Conservation (phyloP, 257 asterid species). For the Scutellaria baicalensis region DNA sequence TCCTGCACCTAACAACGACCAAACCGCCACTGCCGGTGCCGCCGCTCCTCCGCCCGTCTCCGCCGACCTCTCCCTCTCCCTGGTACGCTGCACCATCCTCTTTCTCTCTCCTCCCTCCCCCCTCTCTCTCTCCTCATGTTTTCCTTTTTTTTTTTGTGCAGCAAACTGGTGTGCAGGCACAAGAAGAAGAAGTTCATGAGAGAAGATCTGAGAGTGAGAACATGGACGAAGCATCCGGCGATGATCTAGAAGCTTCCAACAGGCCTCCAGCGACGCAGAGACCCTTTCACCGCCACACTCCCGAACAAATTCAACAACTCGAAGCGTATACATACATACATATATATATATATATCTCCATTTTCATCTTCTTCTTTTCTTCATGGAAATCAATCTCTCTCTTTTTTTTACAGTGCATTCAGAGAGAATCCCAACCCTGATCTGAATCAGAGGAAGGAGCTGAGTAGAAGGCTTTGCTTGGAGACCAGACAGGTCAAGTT, state of each 20-base stretch:
- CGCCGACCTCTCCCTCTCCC: constrained; percentile 90
- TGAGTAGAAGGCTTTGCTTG: constrained; percentile 44
- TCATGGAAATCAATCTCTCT: not conserved
- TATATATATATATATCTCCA: no score
- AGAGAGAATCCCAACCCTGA: constrained; percentile 65
- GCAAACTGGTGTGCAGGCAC: constrained; percentile 85
- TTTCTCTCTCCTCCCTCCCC: not conserved
- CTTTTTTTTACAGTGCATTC: constrained; percentile 27
- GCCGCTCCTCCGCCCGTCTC: constrained; percentile 48
- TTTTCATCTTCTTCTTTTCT: not conserved
- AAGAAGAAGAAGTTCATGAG: constrained; percentile 75
- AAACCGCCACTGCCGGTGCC: constrained; percentile 45
- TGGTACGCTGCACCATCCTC: constrained; percentile 28
- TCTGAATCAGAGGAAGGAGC: constrained; percentile 52
- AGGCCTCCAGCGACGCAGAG: constrained; percentile 73
- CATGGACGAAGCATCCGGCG: constrained; percentile 78
- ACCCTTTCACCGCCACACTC: constrained; percentile 97
- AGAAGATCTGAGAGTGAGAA: constrained; percentile 97
- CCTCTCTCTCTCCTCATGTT: not conserved
- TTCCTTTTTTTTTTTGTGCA: constrained; percentile 7
- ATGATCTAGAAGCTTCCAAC: constrained; percentile 59
- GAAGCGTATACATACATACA: constrained; percentile 41
- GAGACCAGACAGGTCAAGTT: constrained; percentile 62
- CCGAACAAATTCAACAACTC: constrained; percentile 98
- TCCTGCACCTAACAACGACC: constrained; percentile 2